Conservation (phyloP, 164 flowering plant species). For the Kalanchoe fedtschenkoi region DNA sequence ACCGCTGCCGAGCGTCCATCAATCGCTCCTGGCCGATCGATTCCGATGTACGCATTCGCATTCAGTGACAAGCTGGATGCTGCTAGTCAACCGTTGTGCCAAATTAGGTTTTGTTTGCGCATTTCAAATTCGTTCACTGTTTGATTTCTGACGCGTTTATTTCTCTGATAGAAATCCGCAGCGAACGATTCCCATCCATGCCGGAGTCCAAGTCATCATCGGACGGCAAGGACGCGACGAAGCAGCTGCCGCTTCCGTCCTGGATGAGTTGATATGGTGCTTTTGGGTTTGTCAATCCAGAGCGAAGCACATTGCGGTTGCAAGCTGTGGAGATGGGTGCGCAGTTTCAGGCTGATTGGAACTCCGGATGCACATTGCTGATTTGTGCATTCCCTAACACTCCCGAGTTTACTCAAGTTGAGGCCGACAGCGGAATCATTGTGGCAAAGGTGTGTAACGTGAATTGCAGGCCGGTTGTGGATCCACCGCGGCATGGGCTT, state of each 20-base stretch:
- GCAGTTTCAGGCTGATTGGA: conserved; percentile 78
- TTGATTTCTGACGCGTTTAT: too few species aligned
- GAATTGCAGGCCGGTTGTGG: too few species aligned
- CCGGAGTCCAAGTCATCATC: neutral
- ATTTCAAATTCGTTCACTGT: too few species aligned
- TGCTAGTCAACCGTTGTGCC: too few species aligned
- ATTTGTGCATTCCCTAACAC: conserved; percentile 88
- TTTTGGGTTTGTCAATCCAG: conserved; percentile 97
- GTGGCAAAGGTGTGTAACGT: conserved; percentile 55
- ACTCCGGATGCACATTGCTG: conserved; percentile 68
- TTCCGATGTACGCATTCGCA: too few species aligned
- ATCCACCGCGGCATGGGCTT: too few species aligned
- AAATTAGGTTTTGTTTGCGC: too few species aligned
- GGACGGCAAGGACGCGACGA: neutral
- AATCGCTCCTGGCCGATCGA: too few species aligned
- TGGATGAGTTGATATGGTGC: conserved; percentile 27
- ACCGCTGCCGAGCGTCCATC: too few species aligned
- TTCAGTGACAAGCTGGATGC: too few species aligned
- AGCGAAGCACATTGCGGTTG: conserved; percentile 60
- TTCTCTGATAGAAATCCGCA: too few species aligned
- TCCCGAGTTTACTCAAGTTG: conserved; percentile 89
- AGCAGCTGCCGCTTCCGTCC: neutral
- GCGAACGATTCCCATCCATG: neutral
- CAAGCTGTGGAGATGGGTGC: conserved; percentile 93
- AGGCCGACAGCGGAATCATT: conserved; percentile 74